phyloP scores from a whole-genome alignment of 768 basidiomycete genomes.

The Sarcomyxa edulis region DNA sequence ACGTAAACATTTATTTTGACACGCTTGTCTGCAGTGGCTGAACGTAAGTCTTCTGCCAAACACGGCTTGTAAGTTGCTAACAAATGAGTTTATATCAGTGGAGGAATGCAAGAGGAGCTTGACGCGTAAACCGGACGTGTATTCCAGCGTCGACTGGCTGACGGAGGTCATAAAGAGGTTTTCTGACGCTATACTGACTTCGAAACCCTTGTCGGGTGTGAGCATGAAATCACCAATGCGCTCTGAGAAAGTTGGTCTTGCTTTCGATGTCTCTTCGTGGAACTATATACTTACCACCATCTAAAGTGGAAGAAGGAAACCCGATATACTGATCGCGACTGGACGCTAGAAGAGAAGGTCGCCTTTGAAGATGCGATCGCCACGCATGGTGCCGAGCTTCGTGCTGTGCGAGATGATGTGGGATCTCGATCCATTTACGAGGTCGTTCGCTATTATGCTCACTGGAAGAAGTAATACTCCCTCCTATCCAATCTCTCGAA shows the following conservation, averaged over 20 bases:
- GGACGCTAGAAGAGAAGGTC: conserved; percentile 62
- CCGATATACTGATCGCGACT: conserved; percentile 63
- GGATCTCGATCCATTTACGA: conserved; percentile 65
- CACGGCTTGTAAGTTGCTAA: conserved; percentile 4
- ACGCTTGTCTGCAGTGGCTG: conserved; percentile 6
- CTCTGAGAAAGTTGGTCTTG: conserved; percentile 52
- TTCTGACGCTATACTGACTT: conserved; percentile 60
- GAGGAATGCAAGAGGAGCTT: conserved; percentile 60
- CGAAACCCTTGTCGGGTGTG: conserved; percentile 53
- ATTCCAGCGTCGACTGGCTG: conserved; percentile 72
- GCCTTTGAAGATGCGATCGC: conserved; percentile 75
- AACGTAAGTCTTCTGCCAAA: not conserved
- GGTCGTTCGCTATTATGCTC: conserved; percentile 78
- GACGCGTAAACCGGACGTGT: conserved; percentile 45
- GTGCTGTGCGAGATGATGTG: conserved; percentile 72
- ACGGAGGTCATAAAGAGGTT: conserved; percentile 71
- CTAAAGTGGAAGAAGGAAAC: conserved; percentile 74
- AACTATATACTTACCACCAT: not conserved
- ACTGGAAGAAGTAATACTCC: conserved; percentile 88
- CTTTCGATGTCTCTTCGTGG: not conserved
- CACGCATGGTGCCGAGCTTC: conserved; percentile 74
- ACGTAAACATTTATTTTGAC: not conserved
- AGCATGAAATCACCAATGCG: conserved; percentile 56
- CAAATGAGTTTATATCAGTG: conserved; percentile 39
- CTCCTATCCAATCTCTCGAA: too few relatives aligned